A percentile compares a stretch with the other conserved stretches of the same genome.
phyloP scores from a whole-genome alignment of 495 filamentous ascomycete species.

The Mycothermus thermophilus region DNA sequence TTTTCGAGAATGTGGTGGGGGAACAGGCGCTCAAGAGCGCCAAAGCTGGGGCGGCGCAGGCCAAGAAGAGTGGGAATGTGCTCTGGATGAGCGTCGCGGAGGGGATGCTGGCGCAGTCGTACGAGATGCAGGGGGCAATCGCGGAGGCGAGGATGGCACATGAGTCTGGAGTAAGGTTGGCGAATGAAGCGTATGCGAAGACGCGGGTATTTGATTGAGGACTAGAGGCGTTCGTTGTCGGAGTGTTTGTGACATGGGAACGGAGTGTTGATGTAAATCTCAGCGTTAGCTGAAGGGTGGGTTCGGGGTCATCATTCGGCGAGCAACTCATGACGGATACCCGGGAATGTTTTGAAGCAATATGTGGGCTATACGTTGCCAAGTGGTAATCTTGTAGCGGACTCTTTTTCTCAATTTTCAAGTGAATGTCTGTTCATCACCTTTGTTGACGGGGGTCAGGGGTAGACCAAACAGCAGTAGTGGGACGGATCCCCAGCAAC shows the following conservation, averaged over 20 bases:
- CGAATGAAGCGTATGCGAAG: conserved; percentile 19
- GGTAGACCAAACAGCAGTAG: too few relatives aligned
- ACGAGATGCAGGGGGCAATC: conserved; percentile 55
- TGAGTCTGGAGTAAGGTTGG: conserved; percentile 14
- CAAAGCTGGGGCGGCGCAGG: conserved; percentile 57
- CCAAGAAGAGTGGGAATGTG: conserved; percentile 56
- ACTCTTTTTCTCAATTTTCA: too few relatives aligned
- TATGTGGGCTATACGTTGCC: too few relatives aligned
- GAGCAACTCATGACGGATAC: background rate
- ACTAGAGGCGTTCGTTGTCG: background rate
- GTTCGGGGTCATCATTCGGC: background rate
- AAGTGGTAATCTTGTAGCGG: too few relatives aligned
- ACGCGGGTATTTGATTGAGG: conserved; percentile 9
- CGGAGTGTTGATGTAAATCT: background rate
- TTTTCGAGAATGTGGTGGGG: conserved; percentile 75
- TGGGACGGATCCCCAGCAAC: background rate
- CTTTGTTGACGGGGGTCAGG: background rate
- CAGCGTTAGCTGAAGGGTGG: background rate
- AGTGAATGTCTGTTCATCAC: too few relatives aligned
- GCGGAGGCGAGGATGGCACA: conserved; percentile 41
- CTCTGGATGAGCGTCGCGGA: conserved; percentile 80
- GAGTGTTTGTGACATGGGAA: background rate
- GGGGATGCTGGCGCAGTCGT: conserved; percentile 61
- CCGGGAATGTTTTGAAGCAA: too few relatives aligned
- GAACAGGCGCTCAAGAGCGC: conserved; percentile 86